Conservation (phyloP, 306 rosid genomes). For the Echinosophora koreensis region DNA sequence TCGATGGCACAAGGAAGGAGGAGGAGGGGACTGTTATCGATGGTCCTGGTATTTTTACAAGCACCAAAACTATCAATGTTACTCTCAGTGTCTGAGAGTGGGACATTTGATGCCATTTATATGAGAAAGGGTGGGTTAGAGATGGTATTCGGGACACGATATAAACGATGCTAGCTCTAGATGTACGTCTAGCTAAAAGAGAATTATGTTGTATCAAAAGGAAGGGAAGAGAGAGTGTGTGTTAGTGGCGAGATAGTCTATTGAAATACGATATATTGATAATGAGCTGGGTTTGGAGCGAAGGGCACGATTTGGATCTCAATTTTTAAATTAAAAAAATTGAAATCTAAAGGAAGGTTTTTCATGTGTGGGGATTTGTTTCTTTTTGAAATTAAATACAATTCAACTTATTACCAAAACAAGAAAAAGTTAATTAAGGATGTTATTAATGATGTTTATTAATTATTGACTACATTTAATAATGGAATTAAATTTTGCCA, state of each 20-base stretch:
- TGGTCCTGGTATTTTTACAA: too few relatives aligned
- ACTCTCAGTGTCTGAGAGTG: neutral
- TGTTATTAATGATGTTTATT: too few relatives aligned
- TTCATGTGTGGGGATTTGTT: neutral
- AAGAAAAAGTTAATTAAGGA: too few relatives aligned
- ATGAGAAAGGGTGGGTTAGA: too few relatives aligned
- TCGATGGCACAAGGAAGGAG: too few relatives aligned
- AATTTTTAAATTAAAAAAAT: neutral
- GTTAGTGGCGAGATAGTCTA: neutral
- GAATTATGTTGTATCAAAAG: neutral
- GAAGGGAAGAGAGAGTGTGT: neutral
- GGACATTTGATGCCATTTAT: too few relatives aligned
- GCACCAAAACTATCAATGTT: neutral
- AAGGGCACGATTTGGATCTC: neutral
- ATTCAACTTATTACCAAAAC: neutral
- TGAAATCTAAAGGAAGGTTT: neutral
- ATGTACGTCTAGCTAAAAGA: neutral
- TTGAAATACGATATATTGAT: neutral
- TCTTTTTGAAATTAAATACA: neutral
- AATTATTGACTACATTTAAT: too few relatives aligned
- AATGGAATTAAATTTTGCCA: too few relatives aligned
- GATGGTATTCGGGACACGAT: neutral
- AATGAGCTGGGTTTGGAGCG: neutral
- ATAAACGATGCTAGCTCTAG: neutral
- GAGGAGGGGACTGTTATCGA: too few relatives aligned